Evolutionary conservation across 2,329 filamentous ascomycete species (phyloP).

Genomic region (Neurospora crassa): DNA sequence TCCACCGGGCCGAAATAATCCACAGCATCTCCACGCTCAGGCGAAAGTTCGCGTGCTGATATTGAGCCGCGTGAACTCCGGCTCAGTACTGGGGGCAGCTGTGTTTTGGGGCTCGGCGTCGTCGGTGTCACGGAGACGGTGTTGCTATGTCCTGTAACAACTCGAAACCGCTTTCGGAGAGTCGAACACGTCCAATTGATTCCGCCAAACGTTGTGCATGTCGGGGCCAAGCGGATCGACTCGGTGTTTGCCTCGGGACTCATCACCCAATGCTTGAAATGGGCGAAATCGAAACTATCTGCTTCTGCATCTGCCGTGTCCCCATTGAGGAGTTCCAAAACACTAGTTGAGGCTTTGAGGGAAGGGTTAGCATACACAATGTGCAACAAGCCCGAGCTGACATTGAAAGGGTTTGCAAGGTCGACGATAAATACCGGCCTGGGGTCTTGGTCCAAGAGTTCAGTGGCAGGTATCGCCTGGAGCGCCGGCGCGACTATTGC

Average conservation of each 20-base stretch:
- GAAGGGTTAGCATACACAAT: conserved; percentile 61
- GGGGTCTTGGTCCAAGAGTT: conserved; percentile 67
- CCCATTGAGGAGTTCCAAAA: conserved; percentile 48
- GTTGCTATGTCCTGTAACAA: conserved; percentile 50
- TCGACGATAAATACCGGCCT: conserved; percentile 71
- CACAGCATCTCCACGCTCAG: conserved; percentile 19
- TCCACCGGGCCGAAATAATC: conserved; percentile 35
- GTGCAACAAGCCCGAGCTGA: conserved; percentile 42
- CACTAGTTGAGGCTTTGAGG: conserved; percentile 45
- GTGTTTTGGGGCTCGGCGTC: conserved; percentile 29
- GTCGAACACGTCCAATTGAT: conserved; percentile 63
- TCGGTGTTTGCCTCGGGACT: conserved; percentile 43
- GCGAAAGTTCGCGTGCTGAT: conserved; percentile 24
- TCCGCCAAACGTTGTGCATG: conserved; percentile 52
- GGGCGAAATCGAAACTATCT: conserved; percentile 39
- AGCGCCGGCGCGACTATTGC: conserved; percentile 45
- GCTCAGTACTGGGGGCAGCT: conserved; percentile 26
- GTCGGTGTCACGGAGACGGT: conserved; percentile 28
- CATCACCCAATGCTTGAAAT: conserved; percentile 63
- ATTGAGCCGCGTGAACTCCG: conserved; percentile 27
- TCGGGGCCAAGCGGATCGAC: conserved; percentile 40
- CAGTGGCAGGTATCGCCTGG: conserved; percentile 56
- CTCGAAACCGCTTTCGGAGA: conserved; percentile 56
- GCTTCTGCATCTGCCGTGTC: conserved; percentile 31
- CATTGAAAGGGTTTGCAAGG: conserved; percentile 47